Evolutionary conservation across 1,139 yeast genomes (phyloP), one percentile per base, ranked within the genome.

Genomic region (Kazachstania sp.): DNA sequence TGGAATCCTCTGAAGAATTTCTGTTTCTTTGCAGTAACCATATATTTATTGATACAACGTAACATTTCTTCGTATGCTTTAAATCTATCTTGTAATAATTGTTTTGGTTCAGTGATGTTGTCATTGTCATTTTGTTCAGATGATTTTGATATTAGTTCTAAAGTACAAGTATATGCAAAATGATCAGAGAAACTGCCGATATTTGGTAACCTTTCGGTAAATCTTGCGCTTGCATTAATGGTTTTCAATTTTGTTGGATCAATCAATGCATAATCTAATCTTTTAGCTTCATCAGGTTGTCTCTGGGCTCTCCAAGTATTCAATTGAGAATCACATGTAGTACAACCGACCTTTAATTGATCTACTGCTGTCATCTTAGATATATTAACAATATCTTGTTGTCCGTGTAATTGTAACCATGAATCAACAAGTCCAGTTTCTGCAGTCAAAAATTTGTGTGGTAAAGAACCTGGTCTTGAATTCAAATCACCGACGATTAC

Each of bases 401-500:
- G 59, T 1, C 83, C 81, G 54, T 83, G 75, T 42, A 81, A 66
- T 35, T 77, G 73, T 49, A 82, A 83, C 97, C 97, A 92, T 29
- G 95, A 83, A 59, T 92, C 98, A 2, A 71, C 68, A 37, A 92
- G 69, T 0, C 80, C 80, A 0, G 90, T 87, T 50, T 82, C 83
- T 32, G 71, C 62, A 7, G 90, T 82, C 51, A 92, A 74, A 43
- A 92, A 73, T 49, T 78, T 76, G 62, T 86, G 82, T 0, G 95
- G 95, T 49, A 92, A 71, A 4, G 95, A 81, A 0, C 85, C 94
- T 0, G 97, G 97, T 51, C 80, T 73, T 3, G 95, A 85, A 64
- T 92, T 92, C 62, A 92, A 73, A 66, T 92, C 98, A 1, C 98
- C 99, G 28, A 90, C 96, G 45, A 87, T 81, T 41, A 94, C 75